Conservation (phyloP, 2,329 filamentous ascomycete genomes). For the Penicillium sp. region DNA sequence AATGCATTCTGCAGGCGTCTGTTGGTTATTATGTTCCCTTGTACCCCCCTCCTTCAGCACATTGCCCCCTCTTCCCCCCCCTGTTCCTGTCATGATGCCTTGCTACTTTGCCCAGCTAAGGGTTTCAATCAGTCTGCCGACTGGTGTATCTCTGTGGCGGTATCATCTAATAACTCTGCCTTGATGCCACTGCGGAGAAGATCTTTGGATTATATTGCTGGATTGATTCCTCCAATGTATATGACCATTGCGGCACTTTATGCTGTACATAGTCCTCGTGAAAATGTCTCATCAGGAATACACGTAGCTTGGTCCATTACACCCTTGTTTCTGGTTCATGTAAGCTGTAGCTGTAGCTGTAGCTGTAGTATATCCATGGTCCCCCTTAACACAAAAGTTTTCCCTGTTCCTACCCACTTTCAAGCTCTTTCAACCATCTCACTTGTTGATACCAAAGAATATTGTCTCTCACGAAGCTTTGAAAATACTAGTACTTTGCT, state of each 20-base stretch:
- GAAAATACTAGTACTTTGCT: too few relatives aligned
- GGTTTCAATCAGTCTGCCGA: slow-evolving; percentile 5
- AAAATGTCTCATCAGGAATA: slow-evolving; percentile 28
- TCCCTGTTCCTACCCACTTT: too few relatives aligned
- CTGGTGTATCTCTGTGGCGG: slow-evolving; percentile 6
- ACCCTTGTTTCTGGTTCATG: neutral
- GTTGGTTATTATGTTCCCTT: slow-evolving; percentile 26
- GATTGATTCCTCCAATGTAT: slow-evolving; percentile 35
- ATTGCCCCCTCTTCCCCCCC: slow-evolving; percentile 11
- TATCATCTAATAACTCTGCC: slow-evolving; percentile 18
- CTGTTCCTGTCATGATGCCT: slow-evolving; percentile 25
- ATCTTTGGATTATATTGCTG: slow-evolving; percentile 12
- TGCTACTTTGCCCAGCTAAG: slow-evolving; percentile 16
- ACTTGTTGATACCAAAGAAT: too few relatives aligned
- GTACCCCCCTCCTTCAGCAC: slow-evolving; percentile 17
- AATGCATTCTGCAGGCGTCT: slow-evolving; percentile 46
- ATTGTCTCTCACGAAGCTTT: too few relatives aligned
- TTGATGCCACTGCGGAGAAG: slow-evolving; percentile 8
- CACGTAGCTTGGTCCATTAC: slow-evolving; percentile 19
- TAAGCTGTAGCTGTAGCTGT: too few relatives aligned
- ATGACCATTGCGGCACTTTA: slow-evolving; percentile 32
- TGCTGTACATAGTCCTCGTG: slow-evolving; percentile 36
- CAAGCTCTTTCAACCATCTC: neutral
- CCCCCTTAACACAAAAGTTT: neutral
- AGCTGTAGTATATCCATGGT: neutral